Evolutionary conservation across 768 basidiomycete genomes (phyloP).

Genomic region (Mycena galopus): DNA sequence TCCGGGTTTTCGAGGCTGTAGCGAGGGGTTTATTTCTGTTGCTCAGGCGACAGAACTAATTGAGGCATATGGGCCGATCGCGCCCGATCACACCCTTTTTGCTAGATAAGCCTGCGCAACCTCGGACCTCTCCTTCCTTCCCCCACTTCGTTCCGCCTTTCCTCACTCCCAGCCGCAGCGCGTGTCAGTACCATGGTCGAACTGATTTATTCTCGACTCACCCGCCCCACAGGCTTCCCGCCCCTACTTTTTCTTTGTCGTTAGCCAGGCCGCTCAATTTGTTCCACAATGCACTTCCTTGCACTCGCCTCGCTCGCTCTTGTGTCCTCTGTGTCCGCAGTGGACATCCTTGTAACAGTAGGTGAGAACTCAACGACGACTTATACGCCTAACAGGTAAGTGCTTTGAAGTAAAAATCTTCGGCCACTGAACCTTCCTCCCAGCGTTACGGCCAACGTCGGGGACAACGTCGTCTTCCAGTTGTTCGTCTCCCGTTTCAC

Average conservation of each 20-base stretch:
- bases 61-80: not conserved
- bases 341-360: slow-evolving; percentile 18
- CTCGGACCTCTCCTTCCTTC: not conserved
- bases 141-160: slow-evolving; percentile 4
- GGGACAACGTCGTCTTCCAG: slow-evolving; percentile 33
- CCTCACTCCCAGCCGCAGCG: slow-evolving; percentile 19
- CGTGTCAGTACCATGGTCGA: slow-evolving; percentile 1
- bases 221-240: slow-evolving; percentile 2
- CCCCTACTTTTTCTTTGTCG: not conserved
- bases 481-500: slow-evolving; percentile 29
- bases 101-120: not conserved
- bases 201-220: not conserved
- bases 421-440: not conserved
- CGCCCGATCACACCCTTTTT: not conserved
- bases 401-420: not conserved
- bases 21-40: not conserved
- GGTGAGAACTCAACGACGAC: slow-evolving; percentile 14
- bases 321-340: slow-evolving; percentile 20
- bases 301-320: slow-evolving; percentile 28
- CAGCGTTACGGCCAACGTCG: slow-evolving; percentile 38
- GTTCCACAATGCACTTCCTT: slow-evolving; percentile 32
- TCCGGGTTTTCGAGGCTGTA: too few relatives aligned
- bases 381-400: slow-evolving; percentile 18
- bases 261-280: slow-evolving; percentile 5
- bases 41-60: slow-evolving; percentile 1